Conservation (phyloP, 2,329 filamentous ascomycete species). For the Mycogone perniciosa region DNA sequence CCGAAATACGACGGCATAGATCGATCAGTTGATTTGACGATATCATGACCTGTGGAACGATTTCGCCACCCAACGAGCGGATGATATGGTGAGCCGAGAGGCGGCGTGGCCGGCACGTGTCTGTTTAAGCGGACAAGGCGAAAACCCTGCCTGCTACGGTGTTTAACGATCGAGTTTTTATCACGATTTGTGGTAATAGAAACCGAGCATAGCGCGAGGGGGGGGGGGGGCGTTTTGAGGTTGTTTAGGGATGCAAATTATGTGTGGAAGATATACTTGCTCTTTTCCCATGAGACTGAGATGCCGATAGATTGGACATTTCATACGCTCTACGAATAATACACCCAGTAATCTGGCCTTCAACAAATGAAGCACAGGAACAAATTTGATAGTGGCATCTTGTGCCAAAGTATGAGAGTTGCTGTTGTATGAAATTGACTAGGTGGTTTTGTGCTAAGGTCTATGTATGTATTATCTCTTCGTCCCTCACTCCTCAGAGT, state of each 20-base stretch:
- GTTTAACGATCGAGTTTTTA: not conserved
- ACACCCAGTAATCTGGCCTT: no score
- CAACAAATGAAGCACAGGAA: not conserved
- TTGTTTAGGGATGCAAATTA: not conserved
- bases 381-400: no score
- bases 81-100: not conserved
- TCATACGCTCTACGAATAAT: no score
- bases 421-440: conserved; percentile 13
- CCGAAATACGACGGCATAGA: conserved; percentile 30
- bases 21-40: conserved; percentile 11
- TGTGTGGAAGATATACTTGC: not conserved
- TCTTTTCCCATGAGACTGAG: no score
- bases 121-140: no score
- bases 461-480: conserved; percentile 19
- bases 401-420: not conserved
- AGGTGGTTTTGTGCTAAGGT: conserved; percentile 18
- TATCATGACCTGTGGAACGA: not conserved
- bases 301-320: no score
- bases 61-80: not conserved
- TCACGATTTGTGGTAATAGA: not conserved
- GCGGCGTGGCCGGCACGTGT: not conserved
- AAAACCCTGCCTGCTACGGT: no score
- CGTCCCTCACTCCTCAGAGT: not conserved
- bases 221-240: not conserved
- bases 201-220: not conserved